These are phyloP conservation scores for Apostasia ramifera DNA, from an alignment of 106 monocot species.

Conservation along the genomic window DNA sequence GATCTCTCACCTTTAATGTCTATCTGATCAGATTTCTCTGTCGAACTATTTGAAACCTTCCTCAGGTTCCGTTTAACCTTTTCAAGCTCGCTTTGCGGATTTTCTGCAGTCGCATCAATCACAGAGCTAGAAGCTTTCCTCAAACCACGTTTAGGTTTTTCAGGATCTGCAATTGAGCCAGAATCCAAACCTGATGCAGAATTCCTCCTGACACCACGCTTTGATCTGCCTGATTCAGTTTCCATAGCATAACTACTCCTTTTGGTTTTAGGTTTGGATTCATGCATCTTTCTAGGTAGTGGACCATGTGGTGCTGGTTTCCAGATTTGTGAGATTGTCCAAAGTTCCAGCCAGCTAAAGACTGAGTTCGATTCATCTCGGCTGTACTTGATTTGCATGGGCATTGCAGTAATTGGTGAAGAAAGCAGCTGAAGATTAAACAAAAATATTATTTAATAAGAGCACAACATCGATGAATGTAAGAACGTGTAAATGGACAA, in stretches of 20 bases:
- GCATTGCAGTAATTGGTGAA: slow-evolving; percentile 23
- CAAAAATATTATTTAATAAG: too few relatives aligned
- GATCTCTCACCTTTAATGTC: slow-evolving; percentile 35
- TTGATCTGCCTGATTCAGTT: slow-evolving; percentile 68
- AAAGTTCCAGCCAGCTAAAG: slow-evolving; percentile 68
- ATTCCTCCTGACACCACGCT: slow-evolving; percentile 41
- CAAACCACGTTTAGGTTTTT: slow-evolving; percentile 36
- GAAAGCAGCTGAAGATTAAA: slow-evolving; percentile 54
- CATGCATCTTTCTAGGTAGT: slow-evolving; percentile 22
- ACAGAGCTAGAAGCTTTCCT: slow-evolving; percentile 31
- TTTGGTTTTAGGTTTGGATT: slow-evolving; percentile 41
- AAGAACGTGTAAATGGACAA: not conserved
- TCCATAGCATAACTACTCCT: slow-evolving; percentile 33
- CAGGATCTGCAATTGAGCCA: slow-evolving; percentile 27
- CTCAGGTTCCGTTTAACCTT: slow-evolving; percentile 90
- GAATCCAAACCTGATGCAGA: slow-evolving; percentile 18
- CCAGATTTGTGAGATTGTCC: slow-evolving; percentile 61
- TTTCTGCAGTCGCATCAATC: slow-evolving; percentile 43
- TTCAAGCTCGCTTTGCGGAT: slow-evolving; percentile 81
- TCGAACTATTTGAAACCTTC: slow-evolving; percentile 53
- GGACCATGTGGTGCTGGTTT: slow-evolving; percentile 21
- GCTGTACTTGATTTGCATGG: slow-evolving; percentile 53
- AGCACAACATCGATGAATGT: not conserved
- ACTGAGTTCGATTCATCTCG: slow-evolving; percentile 54
- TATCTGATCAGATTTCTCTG: slow-evolving; percentile 28